A percentile compares a stretch with the other conserved stretches of the same genome.
These are phyloP conservation scores for Cardamine chenopodiifolia DNA, from an alignment of 345 rosid genomes.

Conservation along the genomic window DNA sequence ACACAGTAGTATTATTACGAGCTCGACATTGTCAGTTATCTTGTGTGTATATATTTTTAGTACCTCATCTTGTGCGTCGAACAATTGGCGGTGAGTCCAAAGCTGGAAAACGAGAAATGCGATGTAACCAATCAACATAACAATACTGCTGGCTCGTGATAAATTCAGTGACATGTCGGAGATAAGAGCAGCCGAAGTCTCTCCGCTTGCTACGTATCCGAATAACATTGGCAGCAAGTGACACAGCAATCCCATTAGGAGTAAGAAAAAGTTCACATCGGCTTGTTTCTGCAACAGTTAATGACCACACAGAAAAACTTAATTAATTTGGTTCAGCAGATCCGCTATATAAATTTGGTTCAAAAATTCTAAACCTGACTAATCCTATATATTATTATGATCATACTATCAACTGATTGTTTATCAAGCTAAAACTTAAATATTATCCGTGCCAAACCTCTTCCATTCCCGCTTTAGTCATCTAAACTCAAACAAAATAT, in stretches of 20 bases:
- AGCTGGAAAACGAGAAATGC: conserved; percentile 88
- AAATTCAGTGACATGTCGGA: conserved; percentile 51
- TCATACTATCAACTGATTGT: neutral
- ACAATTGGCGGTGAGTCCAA: conserved; percentile 64
- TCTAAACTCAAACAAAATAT: neutral
- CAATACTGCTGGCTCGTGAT: conserved; percentile 82
- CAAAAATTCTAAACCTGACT: neutral
- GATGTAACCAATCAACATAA: conserved; percentile 72
- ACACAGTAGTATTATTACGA: neutral
- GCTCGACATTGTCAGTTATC: neutral
- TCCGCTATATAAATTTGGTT: neutral
- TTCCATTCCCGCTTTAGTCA: neutral
- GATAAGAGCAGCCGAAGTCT: conserved; percentile 31
- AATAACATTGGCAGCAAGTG: conserved; percentile 75
- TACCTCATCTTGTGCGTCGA: conserved; percentile 44
- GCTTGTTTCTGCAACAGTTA: conserved; percentile 72
- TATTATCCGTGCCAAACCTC: neutral
- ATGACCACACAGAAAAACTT: neutral
- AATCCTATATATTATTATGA: neutral
- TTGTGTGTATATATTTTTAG: neutral
- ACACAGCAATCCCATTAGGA: conserved; percentile 77
- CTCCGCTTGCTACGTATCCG: conserved; percentile 46
- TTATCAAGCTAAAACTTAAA: neutral
- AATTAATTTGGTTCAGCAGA: neutral
- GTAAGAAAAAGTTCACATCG: conserved; percentile 81